Evolutionary conservation across 2,329 filamentous ascomycete species (phyloP), one percentile per base, ranked within the genome.

Genomic region (Diaporthe batatas): DNA sequence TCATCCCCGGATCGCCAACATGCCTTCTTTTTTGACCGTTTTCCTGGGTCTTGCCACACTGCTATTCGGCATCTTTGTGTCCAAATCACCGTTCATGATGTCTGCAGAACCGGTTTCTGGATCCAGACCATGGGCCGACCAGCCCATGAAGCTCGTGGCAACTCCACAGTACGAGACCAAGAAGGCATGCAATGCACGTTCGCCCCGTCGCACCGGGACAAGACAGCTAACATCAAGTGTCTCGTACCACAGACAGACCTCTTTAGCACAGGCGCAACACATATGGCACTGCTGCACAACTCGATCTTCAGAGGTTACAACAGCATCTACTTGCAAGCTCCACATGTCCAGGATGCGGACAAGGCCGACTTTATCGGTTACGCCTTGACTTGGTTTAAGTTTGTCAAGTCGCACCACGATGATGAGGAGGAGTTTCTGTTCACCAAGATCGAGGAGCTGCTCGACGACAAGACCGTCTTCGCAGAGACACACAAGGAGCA

Each of bases 201-300:
- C 39, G 23, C 42, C 42, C 39, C 21, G 25, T 12, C 16, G 32
- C 12, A 51, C 3, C 3, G 23, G 10, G 32, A 53, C 14, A 18
- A 67, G 14, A 53, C 25, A n/a, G 67, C 44, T 75, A 16, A 70
- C 23, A n/a, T 39, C 6, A 18, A n/a, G n/a, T 25, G 39, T 32
- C 25, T 3, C 16, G n/a, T n/a, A 12, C 6, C 18, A 29, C 74
- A 89, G 86, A 86, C 86, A 49, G 88, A 91, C 77, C 83, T 90
- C 75, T 91, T 90, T 79, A 89, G 87, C 1, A 85, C 84, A 0
- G 88, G 87, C 29, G 89, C 90, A 0, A 89, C 88, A 21, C 87
- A 91, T 80, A 91, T 91, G 89, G 84, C 86, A 3, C 79, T 91
- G 68, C 82, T 90, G 65, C 89, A 92, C 83, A 92, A 92, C 77